Percentiles rank a stretch among this genome's conserved stretches.
Evolutionary conservation across 495 filamentous ascomycete species (phyloP).

Genomic region (Polyplosphaeria fusca): DNA sequence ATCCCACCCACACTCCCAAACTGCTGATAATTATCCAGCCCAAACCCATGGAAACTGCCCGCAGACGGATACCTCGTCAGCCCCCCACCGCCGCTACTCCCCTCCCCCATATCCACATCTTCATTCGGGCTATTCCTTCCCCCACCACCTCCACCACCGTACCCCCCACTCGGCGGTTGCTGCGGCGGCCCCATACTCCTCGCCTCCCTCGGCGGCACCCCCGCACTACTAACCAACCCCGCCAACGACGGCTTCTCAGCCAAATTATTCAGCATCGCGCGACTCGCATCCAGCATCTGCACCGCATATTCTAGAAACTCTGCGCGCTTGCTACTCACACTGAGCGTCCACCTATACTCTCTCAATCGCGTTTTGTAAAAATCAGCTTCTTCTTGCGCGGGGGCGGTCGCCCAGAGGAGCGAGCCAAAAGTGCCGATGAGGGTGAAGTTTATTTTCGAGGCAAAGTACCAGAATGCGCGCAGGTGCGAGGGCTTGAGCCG

Average conservation of each 20-base stretch:
- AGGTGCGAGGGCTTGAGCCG: conserved; percentile 42
- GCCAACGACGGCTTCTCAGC: conserved; percentile 39
- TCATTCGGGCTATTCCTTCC: conserved; percentile 2
- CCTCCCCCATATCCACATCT: conserved; percentile 19
- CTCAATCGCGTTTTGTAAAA: conserved; percentile 83
- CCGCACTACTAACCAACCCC: conserved; percentile 33
- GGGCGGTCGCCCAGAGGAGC: conserved; percentile 81
- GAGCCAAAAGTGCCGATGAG: conserved; percentile 77
- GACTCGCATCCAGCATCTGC: conserved; percentile 59
- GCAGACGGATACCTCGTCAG: conserved; percentile 2
- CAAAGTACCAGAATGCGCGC: conserved; percentile 60
- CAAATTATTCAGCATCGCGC: conserved; percentile 40
- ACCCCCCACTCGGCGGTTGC: background rate
- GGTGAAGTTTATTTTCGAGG: conserved; percentile 76
- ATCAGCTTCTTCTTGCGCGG: conserved; percentile 85
- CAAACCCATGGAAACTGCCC: conserved; percentile 29
- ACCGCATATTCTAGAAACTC: conserved; percentile 75
- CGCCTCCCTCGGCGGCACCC: conserved; percentile 29
- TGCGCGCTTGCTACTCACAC: conserved; percentile 77
- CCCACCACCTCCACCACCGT: background rate
- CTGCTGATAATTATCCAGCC: conserved; percentile 15
- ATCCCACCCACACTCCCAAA: conserved; percentile 5
- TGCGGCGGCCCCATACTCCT: background rate
- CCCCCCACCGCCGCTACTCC: conserved; percentile 4
- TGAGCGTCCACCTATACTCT: conserved; percentile 93